These are phyloP conservation scores for Flammula alnicola DNA, from an alignment of 1,284 basidiomycete species.

Conservation along the genomic window DNA sequence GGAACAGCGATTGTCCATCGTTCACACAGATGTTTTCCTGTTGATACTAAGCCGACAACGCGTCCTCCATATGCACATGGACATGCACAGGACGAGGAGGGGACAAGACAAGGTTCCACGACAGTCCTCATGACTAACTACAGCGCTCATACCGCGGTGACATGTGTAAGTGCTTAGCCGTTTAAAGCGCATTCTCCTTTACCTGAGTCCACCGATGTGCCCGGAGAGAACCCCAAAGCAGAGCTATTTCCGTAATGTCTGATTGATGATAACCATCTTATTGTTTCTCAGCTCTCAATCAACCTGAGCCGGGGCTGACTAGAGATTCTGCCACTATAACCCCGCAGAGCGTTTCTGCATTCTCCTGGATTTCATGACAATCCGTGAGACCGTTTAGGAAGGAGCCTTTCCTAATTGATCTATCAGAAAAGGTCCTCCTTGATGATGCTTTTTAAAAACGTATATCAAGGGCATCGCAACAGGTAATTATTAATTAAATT, in stretches of 20 bases:
- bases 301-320: not conserved
- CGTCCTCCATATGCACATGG: too few relatives aligned
- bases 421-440: not conserved
- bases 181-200: slow-evolving; percentile 8
- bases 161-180: not conserved
- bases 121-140: too few relatives aligned
- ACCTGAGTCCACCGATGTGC: slow-evolving; percentile 15
- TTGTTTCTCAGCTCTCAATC: not conserved
- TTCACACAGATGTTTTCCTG: too few relatives aligned
- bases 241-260: slow-evolving; percentile 1
- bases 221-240: slow-evolving; percentile 5
- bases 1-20: too few relatives aligned
- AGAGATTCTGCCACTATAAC: not conserved
- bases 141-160: not conserved
- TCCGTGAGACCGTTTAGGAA: slow-evolving; percentile 6
- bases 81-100: too few relatives aligned
- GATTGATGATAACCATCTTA: slow-evolving; percentile 5
- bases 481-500: too few relatives aligned
- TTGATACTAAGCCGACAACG: too few relatives aligned
- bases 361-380: too few relatives aligned
- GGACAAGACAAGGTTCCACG: too few relatives aligned
- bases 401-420: slow-evolving; percentile 10
- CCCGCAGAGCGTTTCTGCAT: too few relatives aligned
- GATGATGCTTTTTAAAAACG: not conserved
- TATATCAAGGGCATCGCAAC: too few relatives aligned